Evolutionary conservation across 208 protist species (phyloP).

Genomic region (Leishmania aethiopica): DNA sequence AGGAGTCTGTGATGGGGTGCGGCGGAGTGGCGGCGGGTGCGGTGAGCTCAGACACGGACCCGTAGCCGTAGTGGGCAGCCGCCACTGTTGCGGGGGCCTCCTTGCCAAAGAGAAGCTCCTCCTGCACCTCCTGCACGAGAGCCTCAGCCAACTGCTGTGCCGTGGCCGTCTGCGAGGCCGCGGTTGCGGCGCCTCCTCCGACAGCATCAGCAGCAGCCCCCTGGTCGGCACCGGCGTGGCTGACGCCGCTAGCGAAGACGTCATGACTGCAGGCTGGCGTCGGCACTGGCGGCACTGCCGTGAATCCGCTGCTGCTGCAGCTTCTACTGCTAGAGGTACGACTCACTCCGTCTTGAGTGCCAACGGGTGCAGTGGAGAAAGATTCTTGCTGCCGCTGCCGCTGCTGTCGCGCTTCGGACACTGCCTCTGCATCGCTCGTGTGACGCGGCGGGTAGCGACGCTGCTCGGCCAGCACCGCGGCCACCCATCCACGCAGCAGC

Average conservation of each 20-base stretch:
- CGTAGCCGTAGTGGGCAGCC: background rate
- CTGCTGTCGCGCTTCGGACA: background rate
- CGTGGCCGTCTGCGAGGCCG: too few species aligned
- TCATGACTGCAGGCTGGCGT: background rate
- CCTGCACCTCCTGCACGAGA: constrained; percentile 38
- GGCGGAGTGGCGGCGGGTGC: background rate
- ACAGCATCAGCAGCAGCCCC: background rate
- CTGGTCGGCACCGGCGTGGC: background rate
- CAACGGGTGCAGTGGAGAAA: background rate
- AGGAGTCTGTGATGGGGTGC: constrained; percentile 46
- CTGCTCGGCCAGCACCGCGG: background rate
- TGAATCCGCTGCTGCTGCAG: constrained; percentile 1
- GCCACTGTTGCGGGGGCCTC: constrained; percentile 2
- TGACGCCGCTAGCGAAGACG: background rate
- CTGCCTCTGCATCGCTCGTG: background rate
- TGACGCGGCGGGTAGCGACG: background rate
- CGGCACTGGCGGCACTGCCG: constrained; percentile 3
- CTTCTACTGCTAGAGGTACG: background rate
- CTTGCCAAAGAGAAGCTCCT: constrained; percentile 29
- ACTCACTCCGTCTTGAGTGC: background rate
- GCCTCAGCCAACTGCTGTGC: constrained; percentile 24
- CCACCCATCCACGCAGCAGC: constrained; percentile 15
- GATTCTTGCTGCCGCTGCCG: background rate
- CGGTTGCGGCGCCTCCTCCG: too few species aligned
- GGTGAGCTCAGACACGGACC: background rate